Evolutionary conservation across 495 filamentous ascomycete species (phyloP), one percentile per base, ranked within the genome.

Genomic region (Aspergillus hancockii): DNA sequence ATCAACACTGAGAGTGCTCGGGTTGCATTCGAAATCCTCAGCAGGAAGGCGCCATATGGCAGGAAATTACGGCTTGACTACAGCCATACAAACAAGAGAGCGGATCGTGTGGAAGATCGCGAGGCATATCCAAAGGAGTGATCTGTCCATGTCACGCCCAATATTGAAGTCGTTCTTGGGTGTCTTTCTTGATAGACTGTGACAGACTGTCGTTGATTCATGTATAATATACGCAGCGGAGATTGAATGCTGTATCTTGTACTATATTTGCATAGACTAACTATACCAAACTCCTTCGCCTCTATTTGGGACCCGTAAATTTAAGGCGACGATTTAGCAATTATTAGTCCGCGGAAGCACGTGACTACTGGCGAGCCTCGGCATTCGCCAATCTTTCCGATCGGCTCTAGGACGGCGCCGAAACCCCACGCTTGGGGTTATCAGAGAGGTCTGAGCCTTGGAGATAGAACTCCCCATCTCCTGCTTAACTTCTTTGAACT

Each of bases 41-140:
- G 65, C n/a, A 73, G 71, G 3, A 82, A 81, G 69, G 69, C 77
- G 43, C 72, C 95, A 7, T 85, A 86, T 65, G 90, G 87, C 46
- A 82, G 92, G 46, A 64, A 64, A 12, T 74, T 98, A 63, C 79
- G 77, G 30, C 57, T 97, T 8, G 88, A 91, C 68, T 97, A 70
- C 73, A 75, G 78, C 36, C 30, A 56, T 13, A 18, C 36, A 12
- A 55, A 40, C 16, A 46, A 21, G 32, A 58, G 31, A 51, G 41
- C 19, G 3, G 43, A 22, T 47, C 19, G n/a, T n/a, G 8, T 45
- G 41, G 41, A 45, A 21, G n/a, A n/a, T n/a, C n/a, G n/a, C n/a
- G n/a, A n/a, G n/a, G n/a, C n/a, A n/a, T n/a, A n/a, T 12, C 13
- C 41, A 45, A 18, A 2, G 8, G 41, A 45, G 41, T 18, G 41